A percentile compares a stretch with the other conserved stretches of the same genome.
Conservation (phyloP, 345 rosid species). For the Brassica rapa region DNA sequence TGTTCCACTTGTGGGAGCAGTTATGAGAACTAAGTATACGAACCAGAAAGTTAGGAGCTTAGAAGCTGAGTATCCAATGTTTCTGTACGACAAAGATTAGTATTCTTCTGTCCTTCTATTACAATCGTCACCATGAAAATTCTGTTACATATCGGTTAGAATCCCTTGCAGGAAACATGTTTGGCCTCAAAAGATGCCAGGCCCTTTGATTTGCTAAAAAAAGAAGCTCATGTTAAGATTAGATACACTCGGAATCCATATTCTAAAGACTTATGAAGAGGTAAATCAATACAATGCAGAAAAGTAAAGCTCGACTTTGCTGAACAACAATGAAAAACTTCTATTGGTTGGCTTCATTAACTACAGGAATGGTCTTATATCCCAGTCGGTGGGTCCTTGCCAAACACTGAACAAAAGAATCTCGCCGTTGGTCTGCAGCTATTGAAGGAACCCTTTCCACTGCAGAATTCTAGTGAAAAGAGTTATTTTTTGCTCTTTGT, state of each 20-base stretch:
- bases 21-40: constrained; percentile 31
- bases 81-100: not conserved
- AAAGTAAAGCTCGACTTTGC: not conserved
- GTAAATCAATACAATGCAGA: constrained; percentile 35
- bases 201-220: constrained; percentile 81
- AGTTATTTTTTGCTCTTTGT: no score
- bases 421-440: constrained; percentile 67
- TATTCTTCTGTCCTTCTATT: constrained; percentile 5
- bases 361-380: constrained; percentile 96
- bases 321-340: not conserved
- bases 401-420: constrained; percentile 47
- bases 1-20: not conserved
- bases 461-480: no score
- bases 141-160: constrained; percentile 24
- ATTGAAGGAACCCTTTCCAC: no score
- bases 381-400: constrained; percentile 94
- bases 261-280: constrained; percentile 43
- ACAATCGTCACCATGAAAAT: not conserved
- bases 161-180: constrained; percentile 79
- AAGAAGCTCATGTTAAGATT: constrained; percentile 57
- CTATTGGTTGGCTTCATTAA: not conserved
- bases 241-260: no score
- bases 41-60: constrained; percentile 47
- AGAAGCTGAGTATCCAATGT: no score
- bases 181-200: constrained; percentile 81